Base-by-base conservation (phyloP, 2,329 filamentous ascomycete species). In the Cadophora sp. region DNA sequence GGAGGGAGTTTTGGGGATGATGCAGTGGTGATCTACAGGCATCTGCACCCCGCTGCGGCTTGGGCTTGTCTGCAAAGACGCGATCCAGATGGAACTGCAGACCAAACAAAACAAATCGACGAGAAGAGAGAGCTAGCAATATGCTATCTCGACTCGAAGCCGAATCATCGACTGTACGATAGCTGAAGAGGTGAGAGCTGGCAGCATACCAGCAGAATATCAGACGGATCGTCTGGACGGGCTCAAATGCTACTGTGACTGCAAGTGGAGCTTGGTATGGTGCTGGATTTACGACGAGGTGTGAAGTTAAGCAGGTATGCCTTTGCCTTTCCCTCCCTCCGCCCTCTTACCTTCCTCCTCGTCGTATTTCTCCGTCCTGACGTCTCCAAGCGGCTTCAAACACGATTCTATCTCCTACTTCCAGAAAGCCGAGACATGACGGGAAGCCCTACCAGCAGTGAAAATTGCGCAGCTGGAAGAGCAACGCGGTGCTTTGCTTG, bases 201-300 rank as follows among this genome's bases (percentile, higher is more conserved):
- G 62, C 69, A 26, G 65, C 73, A 9, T 73, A 76, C 27, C 76
- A 76, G 34, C 76, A 77, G 31, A 81, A 79, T 65, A 71, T 85
- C 8, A 82, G 84, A 31, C 81, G 84, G 19, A 80, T 85, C 67
- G 79, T 88, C 22, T 76, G 88, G 72, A 87, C 88, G 1, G 83
- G 81, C 43, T 82, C 84, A 3, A 82, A 89, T 22, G 82, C 85
- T 11, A 82, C 84, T 19, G 83, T 88, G 58, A 88, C 87, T 1
- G 84, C 84, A 7, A 83, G 83, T 1, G 87, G 88, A 62, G 82
- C 86, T 5, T 81, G 85, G 69, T 89, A 88, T 73, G 88, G 88
- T 27, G 88, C 88, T 24, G 83, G 83, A 7, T 71, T 90, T 68
- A 89, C 89, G 76, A 84, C 81, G 3, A 78, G 82, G 37, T 80